Percentiles rank a stretch among this genome's conserved stretches.
phyloP scores from a whole-genome alignment of 129 eudicot species.

The Helianthus annuus region HanXRQr2.0-SUNRISE NC_035434.2:33175297-33175796 shows the following conservation, averaged over 20 bases:
- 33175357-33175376: slow-evolving; percentile 12
- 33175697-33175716: no score
- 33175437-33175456: slow-evolving; percentile 22
- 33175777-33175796: no score
- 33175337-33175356: neutral
- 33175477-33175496: slow-evolving; percentile 20
- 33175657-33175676: no score
- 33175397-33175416: slow-evolving; percentile 35
- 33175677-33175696: no score
- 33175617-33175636: slow-evolving; percentile 21
- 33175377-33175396: slow-evolving; percentile 26
- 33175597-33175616: neutral
- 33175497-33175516: slow-evolving; percentile 16
- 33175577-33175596: slow-evolving; percentile 20
- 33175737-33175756: no score
- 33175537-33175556: neutral
- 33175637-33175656: slow-evolving; percentile 11
- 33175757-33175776: no score
- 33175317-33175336: slow-evolving; percentile 1
- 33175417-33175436: slow-evolving; percentile 20
- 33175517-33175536: slow-evolving; percentile 13
- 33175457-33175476: slow-evolving; percentile 20
- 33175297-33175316: slow-evolving; percentile 43
- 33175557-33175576: slow-evolving; percentile 11
- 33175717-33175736: no score